Evolutionary conservation across 2,329 filamentous ascomycete species (phyloP).

Genomic region (Sporothrix pallida): DNA sequence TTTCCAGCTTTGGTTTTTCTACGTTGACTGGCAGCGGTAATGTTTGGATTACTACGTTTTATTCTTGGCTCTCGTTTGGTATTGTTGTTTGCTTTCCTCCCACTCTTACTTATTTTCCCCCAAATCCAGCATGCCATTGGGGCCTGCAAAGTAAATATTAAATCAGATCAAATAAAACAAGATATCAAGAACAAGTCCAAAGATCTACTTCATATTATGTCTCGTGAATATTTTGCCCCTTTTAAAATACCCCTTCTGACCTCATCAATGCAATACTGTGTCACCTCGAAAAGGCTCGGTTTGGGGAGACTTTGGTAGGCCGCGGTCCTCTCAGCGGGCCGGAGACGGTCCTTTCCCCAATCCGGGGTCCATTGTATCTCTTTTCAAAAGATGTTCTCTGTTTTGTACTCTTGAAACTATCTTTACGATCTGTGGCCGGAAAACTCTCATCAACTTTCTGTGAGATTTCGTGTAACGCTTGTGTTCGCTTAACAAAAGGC

Average conservation of each 20-base stretch:
- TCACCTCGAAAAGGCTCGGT: neutral
- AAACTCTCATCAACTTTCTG: neutral
- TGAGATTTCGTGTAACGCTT: neutral
- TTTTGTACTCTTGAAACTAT: neutral
- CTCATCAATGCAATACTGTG: neutral
- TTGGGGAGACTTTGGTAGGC: neutral
- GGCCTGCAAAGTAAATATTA: neutral
- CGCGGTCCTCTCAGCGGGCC: neutral
- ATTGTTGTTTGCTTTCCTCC: neutral
- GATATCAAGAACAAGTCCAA: too few species aligned
- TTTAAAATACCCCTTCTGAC: neutral
- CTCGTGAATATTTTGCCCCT: too few species aligned
- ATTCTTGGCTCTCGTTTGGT: neutral
- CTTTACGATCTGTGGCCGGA: neutral
- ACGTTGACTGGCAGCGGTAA: constrained; percentile 9
- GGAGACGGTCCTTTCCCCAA: neutral
- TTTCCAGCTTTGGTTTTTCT: neutral
- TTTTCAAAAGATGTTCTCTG: too few species aligned
- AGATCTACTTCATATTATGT: too few species aligned
- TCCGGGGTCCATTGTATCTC: too few species aligned
- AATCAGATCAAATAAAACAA: neutral
- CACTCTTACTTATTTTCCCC: neutral
- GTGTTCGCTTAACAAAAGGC: constrained; percentile 20
- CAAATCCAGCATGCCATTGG: constrained; percentile 6
- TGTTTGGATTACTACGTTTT: constrained; percentile 13